Evolutionary conservation across 768 basidiomycete species (phyloP), one percentile per base, ranked within the genome.

Genomic region (Lactarius sanguifluus): DNA sequence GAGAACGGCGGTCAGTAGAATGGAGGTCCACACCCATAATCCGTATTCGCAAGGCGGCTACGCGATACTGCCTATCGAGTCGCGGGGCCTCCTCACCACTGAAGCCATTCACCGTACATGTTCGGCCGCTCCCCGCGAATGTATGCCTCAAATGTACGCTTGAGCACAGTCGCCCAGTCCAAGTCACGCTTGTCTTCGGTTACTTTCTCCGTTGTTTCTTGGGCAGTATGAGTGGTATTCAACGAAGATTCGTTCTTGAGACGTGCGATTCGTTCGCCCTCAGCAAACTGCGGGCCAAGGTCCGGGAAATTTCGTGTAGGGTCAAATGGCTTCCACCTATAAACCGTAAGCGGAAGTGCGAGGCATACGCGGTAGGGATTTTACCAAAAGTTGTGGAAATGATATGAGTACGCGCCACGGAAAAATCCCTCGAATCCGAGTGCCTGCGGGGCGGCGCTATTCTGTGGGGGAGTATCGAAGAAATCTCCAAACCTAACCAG

Each of bases 271-370:
- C 82, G 83, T 79, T 98, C 96, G 40, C 89, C 90, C 15, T 84
- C 84, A 25, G 80, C 79, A 75, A 98, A 98, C 20, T 82, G 85
- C 13, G 84, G 79, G 1, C 96, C 96, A 32, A 98, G 84, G 74
- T 98, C 96, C 2, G 96, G 96, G 87, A 88, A 98, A 75, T 98
- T 96, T n/a, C 96, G 88, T 9, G 85, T 77, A 1, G 91, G 84
- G 76, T 99, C 96, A 71, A 98, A 97, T 5, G 96, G 92, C 69
- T 90, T 88, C 96, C 96, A 97, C 95, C 95, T 96, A 70, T 15
- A 28, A 20, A 66, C 43, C 47, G 18, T 15, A 56, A 59, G 59
- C 54, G 16, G 43, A 40, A 50, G 13, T 57, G 66, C 45, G 28
- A 62, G 56, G 3, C 8, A 43, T n/a, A 5, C 25, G 5, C 10